Evolutionary conservation across 345 rosid species (phyloP).

Genomic region (Arabidopsis arenosa): DNA sequence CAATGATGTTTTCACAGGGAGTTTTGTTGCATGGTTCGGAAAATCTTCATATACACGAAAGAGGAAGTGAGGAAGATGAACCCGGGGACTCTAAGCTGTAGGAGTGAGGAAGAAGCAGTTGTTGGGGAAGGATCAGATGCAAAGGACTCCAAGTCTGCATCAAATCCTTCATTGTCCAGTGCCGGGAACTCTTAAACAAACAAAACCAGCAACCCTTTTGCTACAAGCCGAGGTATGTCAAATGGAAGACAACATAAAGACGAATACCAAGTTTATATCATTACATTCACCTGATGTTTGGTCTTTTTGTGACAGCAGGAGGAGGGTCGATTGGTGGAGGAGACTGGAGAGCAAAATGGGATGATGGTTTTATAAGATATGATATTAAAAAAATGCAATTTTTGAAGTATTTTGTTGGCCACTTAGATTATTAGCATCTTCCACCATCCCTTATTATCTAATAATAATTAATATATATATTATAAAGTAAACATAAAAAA

Average conservation of each 20-base stretch:
- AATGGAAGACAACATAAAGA: too few relatives aligned
- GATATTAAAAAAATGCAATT: constrained; percentile 38
- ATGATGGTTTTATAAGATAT: constrained; percentile 22
- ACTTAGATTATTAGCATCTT: constrained; percentile 38
- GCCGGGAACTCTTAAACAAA: constrained; percentile 45
- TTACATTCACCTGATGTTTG: neutral
- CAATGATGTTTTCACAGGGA: constrained; percentile 54
- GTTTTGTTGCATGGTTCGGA: constrained; percentile 77
- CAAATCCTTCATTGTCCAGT: constrained; percentile 43
- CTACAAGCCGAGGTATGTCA: constrained; percentile 30
- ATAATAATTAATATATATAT: constrained; percentile 28
- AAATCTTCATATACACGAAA: constrained; percentile 66
- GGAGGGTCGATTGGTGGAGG: constrained; percentile 26
- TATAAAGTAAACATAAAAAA: constrained; percentile 38
- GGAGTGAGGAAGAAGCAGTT: constrained; percentile 50
- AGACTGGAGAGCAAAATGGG: constrained; percentile 29
- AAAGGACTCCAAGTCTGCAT: constrained; percentile 51
- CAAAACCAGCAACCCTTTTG: neutral
- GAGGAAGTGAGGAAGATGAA: constrained; percentile 86
- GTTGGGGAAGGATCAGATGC: constrained; percentile 48
- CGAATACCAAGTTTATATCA: neutral
- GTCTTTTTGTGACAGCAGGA: neutral
- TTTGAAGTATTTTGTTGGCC: constrained; percentile 44
- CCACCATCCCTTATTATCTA: constrained; percentile 31
- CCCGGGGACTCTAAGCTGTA: constrained; percentile 55